A percentile compares a stretch with the other conserved stretches of the same genome.
These are phyloP conservation scores for Ascochyta koolunga DNA, from an alignment of 2,329 filamentous ascomycete genomes.

Conservation along the genomic window DNA sequence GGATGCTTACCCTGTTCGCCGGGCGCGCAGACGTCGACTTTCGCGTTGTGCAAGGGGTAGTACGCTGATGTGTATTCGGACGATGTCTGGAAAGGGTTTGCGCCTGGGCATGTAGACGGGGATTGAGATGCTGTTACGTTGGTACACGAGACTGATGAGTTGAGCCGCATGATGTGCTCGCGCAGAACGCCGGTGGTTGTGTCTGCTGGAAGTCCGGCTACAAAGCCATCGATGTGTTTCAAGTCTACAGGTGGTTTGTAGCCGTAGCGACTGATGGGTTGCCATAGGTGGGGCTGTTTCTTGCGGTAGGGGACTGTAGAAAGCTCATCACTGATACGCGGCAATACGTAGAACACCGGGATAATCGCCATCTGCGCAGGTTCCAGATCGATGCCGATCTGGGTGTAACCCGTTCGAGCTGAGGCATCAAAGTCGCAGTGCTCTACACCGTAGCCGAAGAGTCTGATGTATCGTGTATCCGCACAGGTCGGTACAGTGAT, in stretches of 20 bases:
- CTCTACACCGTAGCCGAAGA: neutral
- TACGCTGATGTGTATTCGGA: neutral
- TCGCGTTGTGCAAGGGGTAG: neutral
- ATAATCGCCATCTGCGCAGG: conserved; percentile 13
- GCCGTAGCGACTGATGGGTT: neutral
- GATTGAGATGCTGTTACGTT: neutral
- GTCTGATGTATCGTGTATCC: neutral
- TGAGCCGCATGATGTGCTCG: conserved; percentile 17
- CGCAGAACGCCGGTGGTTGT: conserved; percentile 16
- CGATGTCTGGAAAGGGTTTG: conserved; percentile 1
- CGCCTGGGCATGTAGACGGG: conserved; percentile 6
- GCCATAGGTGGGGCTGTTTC: neutral
- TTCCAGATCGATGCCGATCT: conserved; percentile 13
- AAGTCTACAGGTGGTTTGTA: neutral
- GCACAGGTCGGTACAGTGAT: neutral
- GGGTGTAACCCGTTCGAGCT: no score
- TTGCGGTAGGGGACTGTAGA: neutral
- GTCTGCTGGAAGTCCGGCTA: neutral
- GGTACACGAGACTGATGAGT: conserved; percentile 9
- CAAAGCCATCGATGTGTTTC: neutral
- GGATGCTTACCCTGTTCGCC: conserved; percentile 8
- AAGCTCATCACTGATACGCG: neutral
- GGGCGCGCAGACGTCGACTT: conserved; percentile 14
- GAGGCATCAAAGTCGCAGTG: neutral
- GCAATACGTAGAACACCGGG: neutral